Conservation (phyloP, 805 yeast species). For the Hanseniaspora pseudoguilliermondii region DNA sequence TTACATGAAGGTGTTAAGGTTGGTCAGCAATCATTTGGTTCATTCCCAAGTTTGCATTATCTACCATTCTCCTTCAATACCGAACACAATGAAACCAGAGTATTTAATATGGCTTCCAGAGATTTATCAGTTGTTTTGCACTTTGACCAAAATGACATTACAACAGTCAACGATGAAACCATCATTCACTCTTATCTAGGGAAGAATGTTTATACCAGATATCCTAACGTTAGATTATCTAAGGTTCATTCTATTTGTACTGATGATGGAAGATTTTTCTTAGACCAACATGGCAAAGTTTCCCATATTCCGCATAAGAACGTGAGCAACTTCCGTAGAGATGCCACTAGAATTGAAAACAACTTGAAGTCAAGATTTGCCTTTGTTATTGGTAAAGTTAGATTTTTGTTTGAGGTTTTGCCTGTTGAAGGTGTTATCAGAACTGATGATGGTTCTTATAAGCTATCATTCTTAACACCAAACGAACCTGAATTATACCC, state of each 20-base stretch:
- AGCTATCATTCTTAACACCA: conserved; percentile 50
- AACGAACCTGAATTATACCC: conserved; percentile 43
- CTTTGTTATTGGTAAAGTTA: conserved; percentile 40
- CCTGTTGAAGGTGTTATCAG: conserved; percentile 69
- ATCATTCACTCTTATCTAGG: conserved; percentile 52
- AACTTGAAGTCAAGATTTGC: conserved; percentile 47
- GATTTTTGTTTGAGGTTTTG: conserved; percentile 54
- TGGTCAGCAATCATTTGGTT: conserved; percentile 67
- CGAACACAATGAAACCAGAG: conserved; percentile 49
- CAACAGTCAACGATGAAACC: conserved; percentile 40
- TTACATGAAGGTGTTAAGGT: conserved; percentile 51
- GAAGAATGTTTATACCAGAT: conserved; percentile 56
- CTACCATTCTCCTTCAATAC: conserved; percentile 47
- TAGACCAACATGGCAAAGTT: conserved; percentile 1
- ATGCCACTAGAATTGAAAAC: conserved; percentile 30
- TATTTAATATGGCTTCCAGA: conserved; percentile 76
- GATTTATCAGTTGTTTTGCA: conserved; percentile 64
- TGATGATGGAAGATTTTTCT: conserved; percentile 16
- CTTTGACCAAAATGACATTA: conserved; percentile 34
- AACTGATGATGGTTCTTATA: conserved; percentile 56
- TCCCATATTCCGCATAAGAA: conserved; percentile 32
- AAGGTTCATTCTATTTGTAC: conserved; percentile 49
- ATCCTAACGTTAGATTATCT: conserved; percentile 87
- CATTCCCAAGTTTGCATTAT: conserved; percentile 76
- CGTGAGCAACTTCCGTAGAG: conserved; percentile 33